Conservation (phyloP, 345 rosid species). For the Arabis alpina region DNA sequence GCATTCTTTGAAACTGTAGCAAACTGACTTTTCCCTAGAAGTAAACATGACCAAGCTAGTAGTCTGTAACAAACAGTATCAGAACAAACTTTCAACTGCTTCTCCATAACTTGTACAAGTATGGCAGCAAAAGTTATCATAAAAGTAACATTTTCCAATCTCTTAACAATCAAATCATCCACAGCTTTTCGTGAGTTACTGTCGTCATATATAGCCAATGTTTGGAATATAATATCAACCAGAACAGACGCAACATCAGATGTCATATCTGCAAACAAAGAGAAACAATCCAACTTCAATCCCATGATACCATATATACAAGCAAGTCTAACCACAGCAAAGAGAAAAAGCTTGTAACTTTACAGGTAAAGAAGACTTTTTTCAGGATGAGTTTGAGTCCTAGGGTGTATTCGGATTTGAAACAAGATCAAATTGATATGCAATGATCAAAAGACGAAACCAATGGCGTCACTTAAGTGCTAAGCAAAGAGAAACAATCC, state of each 20-base stretch:
- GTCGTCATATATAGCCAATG: conserved; percentile 75
- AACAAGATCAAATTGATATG: too few relatives aligned
- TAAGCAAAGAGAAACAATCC: too few relatives aligned
- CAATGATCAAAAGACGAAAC: neutral
- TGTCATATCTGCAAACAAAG: conserved; percentile 64
- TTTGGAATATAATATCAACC: conserved; percentile 77
- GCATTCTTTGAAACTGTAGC: conserved; percentile 77
- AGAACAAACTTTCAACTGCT: conserved; percentile 62
- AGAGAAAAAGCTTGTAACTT: neutral
- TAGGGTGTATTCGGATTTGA: neutral
- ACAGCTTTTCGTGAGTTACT: conserved; percentile 81
- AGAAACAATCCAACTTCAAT: neutral
- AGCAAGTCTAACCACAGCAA: too few relatives aligned
- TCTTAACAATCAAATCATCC: conserved; percentile 66
- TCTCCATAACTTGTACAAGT: conserved; percentile 90
- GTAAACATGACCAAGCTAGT: conserved; percentile 85
- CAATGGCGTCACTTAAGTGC: too few relatives aligned
- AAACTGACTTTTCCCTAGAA: conserved; percentile 72
- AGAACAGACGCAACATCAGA: conserved; percentile 58
- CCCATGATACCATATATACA: too few relatives aligned
- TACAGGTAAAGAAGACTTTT: too few relatives aligned
- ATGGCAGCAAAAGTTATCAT: conserved; percentile 85
- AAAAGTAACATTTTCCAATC: conserved; percentile 58
- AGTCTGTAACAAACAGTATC: conserved; percentile 71
- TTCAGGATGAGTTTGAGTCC: too few relatives aligned